Percentiles rank a stretch among this genome's conserved stretches.
phyloP scores from a whole-genome alignment of 441 rosid species.

The Populus hybrid region DNA sequence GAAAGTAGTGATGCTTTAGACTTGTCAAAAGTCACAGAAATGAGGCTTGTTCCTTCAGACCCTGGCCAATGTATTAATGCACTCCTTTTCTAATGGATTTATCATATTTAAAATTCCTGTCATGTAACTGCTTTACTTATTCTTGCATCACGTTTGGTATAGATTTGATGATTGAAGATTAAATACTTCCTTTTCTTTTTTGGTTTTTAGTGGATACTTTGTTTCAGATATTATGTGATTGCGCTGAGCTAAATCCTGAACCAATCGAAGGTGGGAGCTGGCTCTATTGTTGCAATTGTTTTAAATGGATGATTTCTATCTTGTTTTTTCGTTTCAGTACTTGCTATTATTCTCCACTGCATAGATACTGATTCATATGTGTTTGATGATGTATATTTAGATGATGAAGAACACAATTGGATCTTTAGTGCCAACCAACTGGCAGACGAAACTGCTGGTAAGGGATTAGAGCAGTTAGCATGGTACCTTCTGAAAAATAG shows the following conservation, averaged over 20 bases:
- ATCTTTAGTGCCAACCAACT: slow-evolving; percentile 76
- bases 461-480: not conserved
- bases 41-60: slow-evolving; percentile 94
- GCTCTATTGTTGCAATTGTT: not conserved
- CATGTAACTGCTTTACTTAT: not conserved
- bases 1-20: slow-evolving; percentile 50
- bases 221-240: slow-evolving; percentile 81
- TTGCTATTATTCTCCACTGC: not conserved
- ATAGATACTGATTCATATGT: slow-evolving; percentile 1
- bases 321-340: not conserved
- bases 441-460: slow-evolving; percentile 51
- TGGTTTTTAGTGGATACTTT: slow-evolving; percentile 66
- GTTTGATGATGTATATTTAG: slow-evolving; percentile 21
- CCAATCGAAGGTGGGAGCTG: slow-evolving; percentile 57
- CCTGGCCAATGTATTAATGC: slow-evolving; percentile 54
- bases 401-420: slow-evolving; percentile 52
- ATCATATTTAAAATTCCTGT: slow-evolving; percentile 9
- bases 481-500: not conserved
- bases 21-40: slow-evolving; percentile 66
- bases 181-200: slow-evolving; percentile 1
- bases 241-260: slow-evolving; percentile 95
- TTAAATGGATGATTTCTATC: not conserved
- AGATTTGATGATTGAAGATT: not conserved
- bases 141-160: not conserved
- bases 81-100: not conserved